These are phyloP conservation scores for Populus hybrid DNA, from an alignment of 441 rosid genomes.

Conservation along the genomic window DNA sequence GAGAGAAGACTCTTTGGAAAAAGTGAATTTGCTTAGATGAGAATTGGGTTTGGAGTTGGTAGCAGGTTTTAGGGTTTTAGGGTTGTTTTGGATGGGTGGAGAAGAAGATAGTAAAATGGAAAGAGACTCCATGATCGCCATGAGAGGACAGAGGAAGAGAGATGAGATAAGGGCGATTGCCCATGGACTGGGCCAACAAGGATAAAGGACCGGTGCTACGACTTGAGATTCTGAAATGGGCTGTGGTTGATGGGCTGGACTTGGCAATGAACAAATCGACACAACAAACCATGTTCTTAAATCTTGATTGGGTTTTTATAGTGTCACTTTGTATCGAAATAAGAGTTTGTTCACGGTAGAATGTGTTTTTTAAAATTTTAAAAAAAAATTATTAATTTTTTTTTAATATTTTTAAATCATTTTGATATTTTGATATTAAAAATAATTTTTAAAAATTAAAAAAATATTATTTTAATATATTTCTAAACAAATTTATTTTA, in stretches of 20 bases:
- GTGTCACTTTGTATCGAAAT: no score
- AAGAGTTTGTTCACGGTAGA: no score
- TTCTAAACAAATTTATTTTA: no score
- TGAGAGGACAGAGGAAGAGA: not conserved
- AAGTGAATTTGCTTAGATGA: not conserved
- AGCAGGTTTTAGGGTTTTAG: conserved; percentile 28
- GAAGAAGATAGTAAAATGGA: conserved; percentile 41
- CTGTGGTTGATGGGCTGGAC: not conserved
- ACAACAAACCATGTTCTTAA: not conserved
- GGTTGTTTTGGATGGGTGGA: conserved; percentile 35
- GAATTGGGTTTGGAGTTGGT: conserved; percentile 12
- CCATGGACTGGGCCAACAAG: not conserved
- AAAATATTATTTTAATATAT: no score
- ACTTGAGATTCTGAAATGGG: not conserved
- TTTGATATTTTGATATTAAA: no score
- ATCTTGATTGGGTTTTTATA: not conserved
- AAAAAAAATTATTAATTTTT: no score
- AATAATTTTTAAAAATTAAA: no score
- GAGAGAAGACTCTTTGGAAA: conserved; percentile 3
- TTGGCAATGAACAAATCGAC: not conserved
- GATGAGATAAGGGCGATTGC: not conserved
- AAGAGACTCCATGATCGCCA: conserved; percentile 42
- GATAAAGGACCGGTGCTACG: no score
- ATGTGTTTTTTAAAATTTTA: no score
- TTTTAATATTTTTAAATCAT: no score